phyloP scores from a whole-genome alignment of 345 rosid genomes.

The Reutealis trisperma region DNA sequence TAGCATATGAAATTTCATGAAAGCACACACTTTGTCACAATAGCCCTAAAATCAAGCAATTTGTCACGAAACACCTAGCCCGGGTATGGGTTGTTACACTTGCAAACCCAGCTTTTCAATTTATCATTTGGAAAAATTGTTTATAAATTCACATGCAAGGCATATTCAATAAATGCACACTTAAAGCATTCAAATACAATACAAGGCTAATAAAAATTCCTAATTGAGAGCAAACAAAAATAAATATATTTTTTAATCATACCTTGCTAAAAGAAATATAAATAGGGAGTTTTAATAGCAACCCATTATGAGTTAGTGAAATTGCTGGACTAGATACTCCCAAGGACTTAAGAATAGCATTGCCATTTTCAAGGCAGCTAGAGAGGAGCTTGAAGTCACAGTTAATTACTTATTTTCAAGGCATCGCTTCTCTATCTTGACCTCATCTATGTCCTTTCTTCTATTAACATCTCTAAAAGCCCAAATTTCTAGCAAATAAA shows the following conservation, averaged over 20 bases:
- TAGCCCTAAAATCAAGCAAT: too few species aligned
- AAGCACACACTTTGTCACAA: too few species aligned
- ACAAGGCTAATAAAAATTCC: too few species aligned
- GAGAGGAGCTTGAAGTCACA: constrained; percentile 68
- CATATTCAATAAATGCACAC: too few species aligned
- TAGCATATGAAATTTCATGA: too few species aligned
- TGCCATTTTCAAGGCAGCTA: constrained; percentile 74
- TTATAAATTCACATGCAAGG: too few species aligned
- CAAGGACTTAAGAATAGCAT: constrained; percentile 67
- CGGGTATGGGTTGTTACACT: too few species aligned
- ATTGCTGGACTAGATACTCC: constrained; percentile 64
- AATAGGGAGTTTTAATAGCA: constrained; percentile 16
- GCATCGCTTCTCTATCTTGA: constrained; percentile 61
- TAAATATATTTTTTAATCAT: background rate
- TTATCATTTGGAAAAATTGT: too few species aligned
- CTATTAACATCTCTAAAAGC: constrained; percentile 48
- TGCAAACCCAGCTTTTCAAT: too few species aligned
- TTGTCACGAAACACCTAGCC: too few species aligned
- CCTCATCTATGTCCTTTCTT: constrained; percentile 49
- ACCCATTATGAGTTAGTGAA: constrained; percentile 68
- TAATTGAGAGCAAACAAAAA: too few species aligned
- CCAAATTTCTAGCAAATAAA: constrained; percentile 34
- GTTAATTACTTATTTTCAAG: constrained; percentile 81
- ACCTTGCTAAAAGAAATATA: background rate
- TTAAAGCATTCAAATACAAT: too few species aligned